Percentiles rank a stretch among this genome's conserved stretches.
These are phyloP conservation scores for Sugiyamaella neomexicana DNA, from an alignment of 1,139 yeast species.

Conservation along the genomic window DNA sequence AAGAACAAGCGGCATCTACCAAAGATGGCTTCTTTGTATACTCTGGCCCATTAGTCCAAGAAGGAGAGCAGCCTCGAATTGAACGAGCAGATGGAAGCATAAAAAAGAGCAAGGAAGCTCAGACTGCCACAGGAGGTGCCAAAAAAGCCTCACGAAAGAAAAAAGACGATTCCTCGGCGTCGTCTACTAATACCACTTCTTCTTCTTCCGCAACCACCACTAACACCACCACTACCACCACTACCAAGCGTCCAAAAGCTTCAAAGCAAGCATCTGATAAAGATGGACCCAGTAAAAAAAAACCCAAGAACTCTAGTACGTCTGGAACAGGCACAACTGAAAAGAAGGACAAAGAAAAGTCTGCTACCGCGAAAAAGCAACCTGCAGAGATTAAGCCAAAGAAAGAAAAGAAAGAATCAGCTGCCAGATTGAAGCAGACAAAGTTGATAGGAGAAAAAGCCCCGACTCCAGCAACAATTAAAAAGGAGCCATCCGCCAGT, in stretches of 20 bases:
- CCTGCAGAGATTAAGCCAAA: constrained; percentile 19
- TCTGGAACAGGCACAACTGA: constrained; percentile 13
- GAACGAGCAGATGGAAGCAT: constrained; percentile 46
- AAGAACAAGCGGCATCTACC: constrained; percentile 88
- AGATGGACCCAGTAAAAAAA: constrained; percentile 16
- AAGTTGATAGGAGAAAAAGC: constrained; percentile 9
- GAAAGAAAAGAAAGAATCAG: constrained; percentile 17
- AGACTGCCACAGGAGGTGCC: constrained; percentile 14
- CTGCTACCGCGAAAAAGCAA: constrained; percentile 12
- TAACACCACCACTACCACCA: constrained; percentile 2
- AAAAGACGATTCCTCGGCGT: constrained; percentile 12
- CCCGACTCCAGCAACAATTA: constrained; percentile 3
- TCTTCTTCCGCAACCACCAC: constrained; percentile 11
- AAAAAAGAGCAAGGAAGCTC: constrained; percentile 40
- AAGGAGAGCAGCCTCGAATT: constrained; percentile 44
- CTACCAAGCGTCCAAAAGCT: constrained; percentile 14
- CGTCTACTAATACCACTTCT: too few relatives aligned
- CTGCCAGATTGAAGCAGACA: constrained; percentile 10
- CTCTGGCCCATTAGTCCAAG: constrained; percentile 89
- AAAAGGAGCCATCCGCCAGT: constrained; percentile 11
- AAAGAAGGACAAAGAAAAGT: constrained; percentile 21
- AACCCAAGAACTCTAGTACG: constrained; percentile 17
- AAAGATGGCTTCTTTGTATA: constrained; percentile 96
- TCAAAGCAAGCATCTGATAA: constrained; percentile 18
- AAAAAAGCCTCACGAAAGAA: constrained; percentile 14